Base-by-base conservation (phyloP, 2,329 filamentous ascomycete genomes). In the Trichoderma koningiopsis region DNA sequence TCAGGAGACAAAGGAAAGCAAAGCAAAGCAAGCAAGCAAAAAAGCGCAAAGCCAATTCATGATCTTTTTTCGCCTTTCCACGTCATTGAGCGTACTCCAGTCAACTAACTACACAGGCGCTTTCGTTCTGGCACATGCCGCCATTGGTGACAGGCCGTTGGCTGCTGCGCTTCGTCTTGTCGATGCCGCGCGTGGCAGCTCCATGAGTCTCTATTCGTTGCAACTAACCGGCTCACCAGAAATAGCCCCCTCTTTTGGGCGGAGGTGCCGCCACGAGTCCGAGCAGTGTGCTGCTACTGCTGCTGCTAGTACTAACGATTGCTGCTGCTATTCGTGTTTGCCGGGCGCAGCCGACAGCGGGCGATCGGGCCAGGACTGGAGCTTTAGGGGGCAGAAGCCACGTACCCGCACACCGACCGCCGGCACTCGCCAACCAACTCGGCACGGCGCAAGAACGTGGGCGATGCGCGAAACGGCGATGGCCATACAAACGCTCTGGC, bases 131-230 rank as follows among this genome's bases (percentile, higher is more conserved):
- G 49, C 24, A 59, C 35, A 59, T 59, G 35, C 33, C 43, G 47
- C 61, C 22, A 24, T 22, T 35, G 22, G 57, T n/a, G 35, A 59
- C 37, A 43, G n/a, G n/a, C 57, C 35, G 24, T 24, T 31, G 37
- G 37, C 35, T n/a, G 14, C n/a, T 31, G 19, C 68, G 24, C 40
- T 47, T 49, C 47, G 10, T 61, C 56, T 62, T 68, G 68, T 62
- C 57, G 10, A 43, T 68, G 22, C 27, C 40, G 52, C 68, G 27
- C 70, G 70, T 71, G 70, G 64, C 56, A 61, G 43, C 43, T 61
- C 33, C n/a, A 62, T 68, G 70, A 47, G 40, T 33, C 60, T 35
- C 64, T 65, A 71, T 71, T 71, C 70, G 70, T 64, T 55, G 37
- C 47, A 70, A 49, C 70, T 65, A 70, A 61, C 40, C 33, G 70